Percentiles rank a stretch among this genome's conserved stretches.
phyloP scores from a whole-genome alignment of 176 grass and related monocot species.

The Avena insularis region DNA sequence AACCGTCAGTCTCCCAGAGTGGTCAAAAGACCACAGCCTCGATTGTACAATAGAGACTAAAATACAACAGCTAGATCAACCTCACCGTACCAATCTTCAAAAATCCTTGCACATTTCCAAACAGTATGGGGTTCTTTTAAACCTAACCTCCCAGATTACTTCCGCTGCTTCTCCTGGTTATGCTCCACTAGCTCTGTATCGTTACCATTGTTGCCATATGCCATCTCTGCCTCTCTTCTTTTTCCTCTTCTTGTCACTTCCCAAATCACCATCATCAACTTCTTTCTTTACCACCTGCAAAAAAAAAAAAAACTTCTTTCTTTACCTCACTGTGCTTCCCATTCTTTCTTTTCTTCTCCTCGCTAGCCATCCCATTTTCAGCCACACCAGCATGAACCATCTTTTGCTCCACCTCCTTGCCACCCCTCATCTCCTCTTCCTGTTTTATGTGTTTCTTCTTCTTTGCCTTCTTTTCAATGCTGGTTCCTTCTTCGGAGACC shows the following conservation, averaged over 20 bases:
- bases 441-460: not conserved
- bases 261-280: not conserved
- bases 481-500: not conserved
- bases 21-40: not conserved
- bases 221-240: constrained; percentile 36
- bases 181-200: not conserved
- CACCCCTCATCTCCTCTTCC: not conserved
- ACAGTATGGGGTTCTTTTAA: not conserved
- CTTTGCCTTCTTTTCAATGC: not conserved
- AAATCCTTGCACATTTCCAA: not conserved
- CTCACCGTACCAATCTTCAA: constrained; percentile 22
- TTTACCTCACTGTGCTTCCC: not conserved
- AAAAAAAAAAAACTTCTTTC: too few relatives aligned
- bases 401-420: not conserved
- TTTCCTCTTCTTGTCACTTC: constrained; percentile 36
- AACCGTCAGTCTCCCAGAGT: not conserved
- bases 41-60: constrained; percentile 20
- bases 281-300: not conserved
- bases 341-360: not conserved
- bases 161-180: constrained; percentile 51
- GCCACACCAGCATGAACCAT: not conserved
- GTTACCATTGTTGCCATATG: not conserved
- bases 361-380: not conserved
- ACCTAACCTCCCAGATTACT: constrained; percentile 7
- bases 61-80: constrained; percentile 40